phyloP scores from a whole-genome alignment of 169 alveolate species.

The Cryptosporidium ubiquitum region DNA sequence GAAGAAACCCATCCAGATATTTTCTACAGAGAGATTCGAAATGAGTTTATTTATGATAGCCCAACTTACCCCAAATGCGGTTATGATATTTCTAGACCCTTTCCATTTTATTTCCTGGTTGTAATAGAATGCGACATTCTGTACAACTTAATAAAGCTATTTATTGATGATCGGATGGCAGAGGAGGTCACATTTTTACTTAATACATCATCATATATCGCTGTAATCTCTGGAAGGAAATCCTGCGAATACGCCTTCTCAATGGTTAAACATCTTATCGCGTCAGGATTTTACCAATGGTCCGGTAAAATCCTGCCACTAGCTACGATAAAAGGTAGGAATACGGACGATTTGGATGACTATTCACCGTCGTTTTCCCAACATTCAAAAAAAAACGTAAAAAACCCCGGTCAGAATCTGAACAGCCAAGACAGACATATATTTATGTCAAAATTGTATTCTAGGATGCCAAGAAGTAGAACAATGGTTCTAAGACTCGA shows the following conservation, averaged over 20 bases:
- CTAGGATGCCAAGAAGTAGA: constrained; percentile 67
- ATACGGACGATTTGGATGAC: neutral
- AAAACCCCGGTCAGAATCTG: neutral
- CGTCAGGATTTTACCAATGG: constrained; percentile 69
- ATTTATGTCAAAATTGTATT: constrained; percentile 59
- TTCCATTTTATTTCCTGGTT: constrained; percentile 41
- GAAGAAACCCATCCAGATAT: constrained; percentile 32
- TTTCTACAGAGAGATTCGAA: constrained; percentile 38
- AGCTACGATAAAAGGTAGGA: neutral
- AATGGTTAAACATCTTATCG: constrained; percentile 52
- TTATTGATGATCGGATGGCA: constrained; percentile 66
- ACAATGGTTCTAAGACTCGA: constrained; percentile 58
- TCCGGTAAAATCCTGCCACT: constrained; percentile 46
- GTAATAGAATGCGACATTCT: constrained; percentile 58
- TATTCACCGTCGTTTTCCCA: constrained; percentile 26
- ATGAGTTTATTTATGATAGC: constrained; percentile 43
- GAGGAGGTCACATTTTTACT: constrained; percentile 36
- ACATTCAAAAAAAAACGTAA: neutral
- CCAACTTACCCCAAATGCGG: constrained; percentile 73
- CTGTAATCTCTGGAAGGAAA: constrained; percentile 35
- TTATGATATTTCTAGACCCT: constrained; percentile 51
- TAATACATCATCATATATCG: constrained; percentile 31
- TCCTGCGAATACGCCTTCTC: constrained; percentile 32
- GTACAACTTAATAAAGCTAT: constrained; percentile 16
- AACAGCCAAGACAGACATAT: constrained; percentile 28